phyloP scores from a whole-genome alignment of 2,329 filamentous ascomycete species.

The Xylaria digitata region DNA sequence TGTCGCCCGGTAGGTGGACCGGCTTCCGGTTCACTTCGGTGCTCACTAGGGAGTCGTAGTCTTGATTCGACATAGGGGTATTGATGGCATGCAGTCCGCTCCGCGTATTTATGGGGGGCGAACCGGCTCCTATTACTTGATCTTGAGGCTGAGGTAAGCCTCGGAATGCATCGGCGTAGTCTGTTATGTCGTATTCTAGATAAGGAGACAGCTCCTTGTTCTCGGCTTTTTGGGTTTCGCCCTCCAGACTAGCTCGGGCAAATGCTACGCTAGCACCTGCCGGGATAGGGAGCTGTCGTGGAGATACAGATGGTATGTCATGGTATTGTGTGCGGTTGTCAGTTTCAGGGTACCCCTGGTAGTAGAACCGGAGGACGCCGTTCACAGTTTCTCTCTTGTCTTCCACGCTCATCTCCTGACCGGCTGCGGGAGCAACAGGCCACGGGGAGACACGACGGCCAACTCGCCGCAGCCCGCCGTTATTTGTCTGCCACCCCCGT shows the following conservation, averaged over 20 bases:
- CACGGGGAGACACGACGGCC: not conserved
- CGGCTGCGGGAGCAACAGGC: not conserved
- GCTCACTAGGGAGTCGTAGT: not conserved
- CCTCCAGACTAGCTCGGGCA: not conserved
- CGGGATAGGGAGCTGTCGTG: not conserved
- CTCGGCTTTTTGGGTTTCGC: not conserved
- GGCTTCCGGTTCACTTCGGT: not conserved
- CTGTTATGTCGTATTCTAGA: not conserved
- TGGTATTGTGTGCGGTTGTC: not conserved
- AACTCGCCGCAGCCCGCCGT: not conserved
- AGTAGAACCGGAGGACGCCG: not conserved
- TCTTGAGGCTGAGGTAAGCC: not conserved
- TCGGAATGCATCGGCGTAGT: not conserved
- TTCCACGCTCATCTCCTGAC: conserved; percentile 5
- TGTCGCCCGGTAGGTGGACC: not conserved
- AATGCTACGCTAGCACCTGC: not conserved
- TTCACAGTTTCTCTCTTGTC: not conserved
- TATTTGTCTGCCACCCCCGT: not conserved
- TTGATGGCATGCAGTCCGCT: not conserved
- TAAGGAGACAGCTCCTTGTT: not conserved
- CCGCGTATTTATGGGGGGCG: not conserved
- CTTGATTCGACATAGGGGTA: not conserved
- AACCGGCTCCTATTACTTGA: not conserved
- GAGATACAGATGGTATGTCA: not conserved
- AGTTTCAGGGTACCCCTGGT: not conserved